Base-by-base conservation (phyloP, 192 early-diverging fungal genomes). In the Coemansia sp. region DNA sequence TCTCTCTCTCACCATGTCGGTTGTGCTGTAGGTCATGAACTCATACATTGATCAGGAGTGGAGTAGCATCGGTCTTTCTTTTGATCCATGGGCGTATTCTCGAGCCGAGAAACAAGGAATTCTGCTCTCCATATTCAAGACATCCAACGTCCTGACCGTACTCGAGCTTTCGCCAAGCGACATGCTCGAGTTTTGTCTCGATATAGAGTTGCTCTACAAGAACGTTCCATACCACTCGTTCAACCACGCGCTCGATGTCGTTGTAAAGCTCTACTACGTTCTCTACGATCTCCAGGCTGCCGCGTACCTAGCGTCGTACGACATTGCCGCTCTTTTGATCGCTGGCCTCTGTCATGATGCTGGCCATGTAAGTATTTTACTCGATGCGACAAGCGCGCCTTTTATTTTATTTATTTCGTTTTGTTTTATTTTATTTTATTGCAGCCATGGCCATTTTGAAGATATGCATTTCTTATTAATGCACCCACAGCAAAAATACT, bases 191-290 rank as follows among this genome's bases (percentile, higher is more conserved):
- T 95, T 97, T 64, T 79, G 90, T 35, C 83, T 92, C 30, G 93
- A 94, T 58, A 86, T 97, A 30, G 88, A 90, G 60, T 59, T 81
- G 46, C 90, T 90, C 28, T 97, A 97, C 68, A 73, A 83, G n/a
- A 71, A 84, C n/a, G 92, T 91, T 54, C 90, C 90, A 5, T 97
- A 97, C 58, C 94, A 97, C 69, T 92, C 90, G 10, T 97, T 94
- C 68, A 89, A 88, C 69, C 94, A 97, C 63, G 93, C 93, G 14
- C 84, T 91, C 2, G 94, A 97, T 80, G 94, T 97, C 0, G 87
- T 89, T 1, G 84, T 87, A 45, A 89, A 94, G 60, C 82, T 95
- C 7, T 92, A 87, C 72, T 89, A 88, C 55, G 86, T 92, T 65
- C 73, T 95, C 6, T 74, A 68, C 23, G 85, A 91, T 36, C 82